Conservation (phyloP, 768 basidiomycete species). For the Rhodotorula diobovata region DNA sequence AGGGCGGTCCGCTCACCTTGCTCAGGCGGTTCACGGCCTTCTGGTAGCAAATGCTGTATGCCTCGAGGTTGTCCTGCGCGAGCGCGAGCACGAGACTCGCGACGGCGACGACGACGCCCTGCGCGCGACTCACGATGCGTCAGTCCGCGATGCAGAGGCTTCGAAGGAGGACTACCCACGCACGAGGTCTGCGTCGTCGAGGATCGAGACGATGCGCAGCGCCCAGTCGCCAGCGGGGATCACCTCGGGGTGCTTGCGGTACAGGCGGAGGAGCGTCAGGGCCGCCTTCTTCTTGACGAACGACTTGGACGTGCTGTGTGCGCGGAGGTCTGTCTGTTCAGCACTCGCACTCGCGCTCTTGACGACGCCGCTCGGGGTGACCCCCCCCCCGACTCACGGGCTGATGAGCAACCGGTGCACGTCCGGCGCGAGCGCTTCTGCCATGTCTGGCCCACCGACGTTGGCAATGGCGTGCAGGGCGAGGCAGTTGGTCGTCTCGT, state of each 20-base stretch:
- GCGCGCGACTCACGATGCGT: not conserved
- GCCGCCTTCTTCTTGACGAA: conserved; percentile 99
- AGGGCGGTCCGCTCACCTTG: conserved; percentile 54
- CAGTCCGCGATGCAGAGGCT: not conserved
- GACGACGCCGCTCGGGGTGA: too few relatives aligned
- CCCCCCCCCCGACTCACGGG: conserved; percentile 70
- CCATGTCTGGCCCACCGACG: conserved; percentile 97
- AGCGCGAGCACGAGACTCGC: conserved; percentile 89
- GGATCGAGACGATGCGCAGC: conserved; percentile 83
- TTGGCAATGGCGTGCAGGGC: conserved; percentile 98
- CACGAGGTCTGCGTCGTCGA: conserved; percentile 88
- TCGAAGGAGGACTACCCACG: conserved; percentile 5
- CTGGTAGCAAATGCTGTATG: conserved; percentile 85
- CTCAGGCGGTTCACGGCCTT: conserved; percentile 87
- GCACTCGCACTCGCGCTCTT: not conserved
- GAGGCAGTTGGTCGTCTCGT: conserved; percentile 91
- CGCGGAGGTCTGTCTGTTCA: too few relatives aligned
- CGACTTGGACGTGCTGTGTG: conserved; percentile 73
- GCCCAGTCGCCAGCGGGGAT: conserved; percentile 95
- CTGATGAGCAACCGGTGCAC: conserved; percentile 93
- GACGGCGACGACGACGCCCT: conserved; percentile 93
- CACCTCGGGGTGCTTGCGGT: conserved; percentile 91
- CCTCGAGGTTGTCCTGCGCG: conserved; percentile 87
- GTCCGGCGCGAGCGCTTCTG: conserved; percentile 85
- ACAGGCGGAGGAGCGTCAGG: conserved; percentile 81